Base-by-base conservation (phyloP, 345 rosid species). In the Euclidium syriacum region DNA sequence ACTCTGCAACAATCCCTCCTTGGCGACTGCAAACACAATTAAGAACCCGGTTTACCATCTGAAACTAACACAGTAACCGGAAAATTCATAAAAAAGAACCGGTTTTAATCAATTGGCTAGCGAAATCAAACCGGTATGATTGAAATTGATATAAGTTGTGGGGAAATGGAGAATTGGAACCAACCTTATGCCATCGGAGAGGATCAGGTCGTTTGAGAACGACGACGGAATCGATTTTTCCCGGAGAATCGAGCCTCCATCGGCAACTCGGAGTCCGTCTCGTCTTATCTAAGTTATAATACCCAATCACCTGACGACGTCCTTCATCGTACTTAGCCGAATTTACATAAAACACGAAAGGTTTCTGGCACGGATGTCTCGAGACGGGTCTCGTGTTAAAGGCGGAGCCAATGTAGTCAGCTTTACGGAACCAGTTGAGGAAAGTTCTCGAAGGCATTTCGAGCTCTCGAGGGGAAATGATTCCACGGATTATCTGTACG, bases 361-460 rank as follows among this genome's bases (percentile, higher is more conserved):
- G 94, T 46, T 80, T 77, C 36, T 79, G 75, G 70, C 96, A 89
- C 0, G 94, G 98, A 62, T 85, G 86, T 72, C 80, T 83, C 22
- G 78, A 65, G 0, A 87, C 88, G 1, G 96, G 98, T 68, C 91
- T 82, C 0, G 91, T 89, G 80, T 85, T 87, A 69, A 92, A 83
- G 20, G 98, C 81, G 61, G 89, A 84, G 1, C 83, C 91, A 8
- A 79, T 82, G 75, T 87, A 87, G 69, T 86, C 95, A 0, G 90
- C 94, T 61, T 74, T 77, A 12, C 73, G 60, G 67, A 80, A 87
- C 95, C 95, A 89, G 61, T 84, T 89, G 2, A 85, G 83, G 72
- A 89, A 89, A 1, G 94, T 89, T 75, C 96, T 87, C 0, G 95
- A 53, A 2, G 96, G 95, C 84, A 77, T 84, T 64, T 92, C 98